Evolutionary conservation across 805 yeast genomes (phyloP), one percentile per base, ranked within the genome.

Genomic region (Kuraishia borneana): DNA sequence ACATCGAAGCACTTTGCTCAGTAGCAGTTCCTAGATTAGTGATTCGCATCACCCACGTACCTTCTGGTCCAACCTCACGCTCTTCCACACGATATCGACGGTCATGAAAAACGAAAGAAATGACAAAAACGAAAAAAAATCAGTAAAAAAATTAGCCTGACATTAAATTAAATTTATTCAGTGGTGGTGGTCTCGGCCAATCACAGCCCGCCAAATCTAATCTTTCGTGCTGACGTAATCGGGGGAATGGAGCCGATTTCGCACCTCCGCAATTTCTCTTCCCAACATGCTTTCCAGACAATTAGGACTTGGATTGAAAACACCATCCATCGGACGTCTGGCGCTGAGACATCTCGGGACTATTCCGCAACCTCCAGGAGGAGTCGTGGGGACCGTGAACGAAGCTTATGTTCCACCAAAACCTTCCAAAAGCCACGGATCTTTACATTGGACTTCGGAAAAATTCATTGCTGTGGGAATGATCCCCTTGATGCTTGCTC

Each of bases 371-470:
- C 88, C 88, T 10, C 82, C 84, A 27, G 89, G 89, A 14, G 58
- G 65, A 48, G 71, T 81, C 37, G 72, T 73, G 16, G 92, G 88
- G 16, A 70, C 76, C 10, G 80, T 76, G 25, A 81, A 81, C 48
- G 88, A 81, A 37, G 78, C 85, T 3, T 72, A 73, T 40, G 74
- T 76, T 14, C 68, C 70, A 9, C 83, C 84, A 23, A 59, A 63
- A 34, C 56, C 76, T 4, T 62, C 66, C 46, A 65, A 67, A 42
- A 47, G 61, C 35, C 76, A 78, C 41, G 92, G 89, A 14, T 74
- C 88, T 0, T 65, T 63, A 41, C 89, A 81, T 58, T 80, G 88
- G 88, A 67, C 80, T 26, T 61, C 72, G 42, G 89, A 83, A 55
- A 69, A 81, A 52, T 40, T 68, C 12, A 70, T 76, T 8, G 68